Evolutionary conservation across 768 basidiomycete genomes (phyloP).

Genomic region (Mycena galericulata): DNA sequence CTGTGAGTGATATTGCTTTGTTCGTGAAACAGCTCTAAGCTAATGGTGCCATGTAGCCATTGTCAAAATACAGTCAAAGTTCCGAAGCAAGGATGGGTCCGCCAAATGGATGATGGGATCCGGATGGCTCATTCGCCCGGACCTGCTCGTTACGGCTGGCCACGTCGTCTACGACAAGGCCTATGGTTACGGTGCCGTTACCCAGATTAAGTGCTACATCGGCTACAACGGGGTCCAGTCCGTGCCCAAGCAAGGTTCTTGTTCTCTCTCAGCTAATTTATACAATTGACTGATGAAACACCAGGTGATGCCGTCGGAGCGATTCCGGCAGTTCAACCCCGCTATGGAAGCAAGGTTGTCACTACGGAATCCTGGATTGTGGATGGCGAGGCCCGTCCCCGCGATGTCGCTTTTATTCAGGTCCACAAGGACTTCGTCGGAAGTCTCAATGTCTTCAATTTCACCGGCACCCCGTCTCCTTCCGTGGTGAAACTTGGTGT

Average conservation of each 20-base stretch:
- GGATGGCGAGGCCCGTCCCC: background rate
- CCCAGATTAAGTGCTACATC: conserved; percentile 9
- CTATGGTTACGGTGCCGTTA: conserved; percentile 4
- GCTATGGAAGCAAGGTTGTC: conserved; percentile 2
- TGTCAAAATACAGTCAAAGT: conserved; percentile 4
- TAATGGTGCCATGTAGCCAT: background rate
- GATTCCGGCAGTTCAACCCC: conserved; percentile 5
- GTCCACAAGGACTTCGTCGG: conserved; percentile 1
- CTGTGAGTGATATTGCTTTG: background rate
- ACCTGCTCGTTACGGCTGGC: conserved; percentile 8
- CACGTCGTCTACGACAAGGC: conserved; percentile 6
- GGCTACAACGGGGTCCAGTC: conserved; percentile 1
- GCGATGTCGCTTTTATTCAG: conserved; percentile 4
- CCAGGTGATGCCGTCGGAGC: background rate
- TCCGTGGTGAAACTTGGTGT: background rate
- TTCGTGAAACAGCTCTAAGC: background rate
- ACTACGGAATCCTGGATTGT: background rate
- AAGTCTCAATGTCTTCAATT: background rate
- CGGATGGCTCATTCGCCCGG: background rate
- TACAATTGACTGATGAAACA: background rate
- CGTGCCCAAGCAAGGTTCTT: conserved; percentile 4
- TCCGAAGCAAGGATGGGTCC: background rate
- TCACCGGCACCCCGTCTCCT: background rate
- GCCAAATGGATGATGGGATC: conserved; percentile 2
- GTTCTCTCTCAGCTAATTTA: background rate